Percentiles rank a stretch among this genome's conserved stretches.
Evolutionary conservation across 208 protist species (phyloP).

Genomic region (Porcisia hertigi): DNA sequence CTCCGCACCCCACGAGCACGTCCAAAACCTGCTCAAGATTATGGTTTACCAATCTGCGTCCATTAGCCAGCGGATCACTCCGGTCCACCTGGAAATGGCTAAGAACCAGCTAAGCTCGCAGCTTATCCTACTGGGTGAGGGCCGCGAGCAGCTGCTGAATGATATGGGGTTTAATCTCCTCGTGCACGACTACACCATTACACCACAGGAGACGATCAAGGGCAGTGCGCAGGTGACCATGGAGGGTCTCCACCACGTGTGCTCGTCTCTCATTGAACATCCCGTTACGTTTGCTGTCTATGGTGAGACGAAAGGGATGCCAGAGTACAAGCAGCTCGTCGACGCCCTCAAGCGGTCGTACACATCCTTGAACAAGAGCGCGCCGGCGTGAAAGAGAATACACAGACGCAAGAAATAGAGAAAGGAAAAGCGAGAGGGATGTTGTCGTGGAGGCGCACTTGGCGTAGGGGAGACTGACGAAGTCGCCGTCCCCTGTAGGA

Average conservation of each 20-base stretch:
- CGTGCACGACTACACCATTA: conserved; percentile 81
- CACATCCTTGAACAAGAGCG: conserved; percentile 34
- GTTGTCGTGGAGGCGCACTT: background rate
- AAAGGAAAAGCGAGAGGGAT: background rate
- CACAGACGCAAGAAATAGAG: background rate
- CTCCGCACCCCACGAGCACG: conserved; percentile 78
- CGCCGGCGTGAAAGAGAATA: background rate
- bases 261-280: conserved; percentile 59
- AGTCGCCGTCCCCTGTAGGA: background rate
- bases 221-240: conserved; percentile 72
- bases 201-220: conserved; percentile 70
- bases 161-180: conserved; percentile 90
- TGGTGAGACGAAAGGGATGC: conserved; percentile 70
- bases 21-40: conserved; percentile 59
- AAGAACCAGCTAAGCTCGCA: conserved; percentile 88
- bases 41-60: conserved; percentile 80
- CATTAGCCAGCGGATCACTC: conserved; percentile 78
- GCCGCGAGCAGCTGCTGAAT: conserved; percentile 77
- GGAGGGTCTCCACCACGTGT: conserved; percentile 64
- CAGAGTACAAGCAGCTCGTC: conserved; percentile 54
- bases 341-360: conserved; percentile 58
- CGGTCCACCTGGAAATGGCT: conserved; percentile 84
- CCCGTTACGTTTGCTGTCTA: conserved; percentile 81
- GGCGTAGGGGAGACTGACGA: background rate
- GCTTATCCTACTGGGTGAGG: conserved; percentile 84